Conservation (phyloP, 768 basidiomycete species). For the Dictyophora rubrovolvata region DNA sequence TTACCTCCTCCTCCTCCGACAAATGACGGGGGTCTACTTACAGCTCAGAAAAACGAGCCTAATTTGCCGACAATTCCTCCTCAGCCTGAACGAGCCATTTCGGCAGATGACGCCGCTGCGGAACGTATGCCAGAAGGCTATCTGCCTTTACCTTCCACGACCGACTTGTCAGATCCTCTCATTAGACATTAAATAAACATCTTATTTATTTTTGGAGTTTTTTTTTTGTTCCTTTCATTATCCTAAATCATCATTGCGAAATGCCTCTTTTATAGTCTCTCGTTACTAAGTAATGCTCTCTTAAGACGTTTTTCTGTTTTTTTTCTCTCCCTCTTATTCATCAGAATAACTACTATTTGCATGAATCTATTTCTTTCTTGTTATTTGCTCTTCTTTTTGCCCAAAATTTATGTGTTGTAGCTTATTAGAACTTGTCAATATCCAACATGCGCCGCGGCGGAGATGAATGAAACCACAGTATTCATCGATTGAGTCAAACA, state of each 20-base stretch:
- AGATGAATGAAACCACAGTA: neutral
- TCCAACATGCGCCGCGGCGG: neutral
- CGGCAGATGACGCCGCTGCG: neutral
- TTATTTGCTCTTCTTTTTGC: neutral
- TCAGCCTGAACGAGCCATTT: neutral
- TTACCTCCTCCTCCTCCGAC: neutral
- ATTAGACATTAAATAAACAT: neutral
- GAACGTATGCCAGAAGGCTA: neutral
- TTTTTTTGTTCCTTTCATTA: neutral
- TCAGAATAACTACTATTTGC: neutral
- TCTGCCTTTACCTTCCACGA: neutral
- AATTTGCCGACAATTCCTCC: neutral
- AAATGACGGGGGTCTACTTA: neutral
- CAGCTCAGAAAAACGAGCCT: neutral
- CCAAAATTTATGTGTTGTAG: neutral
- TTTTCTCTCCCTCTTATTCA: neutral
- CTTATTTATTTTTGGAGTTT: neutral
- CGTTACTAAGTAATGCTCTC: neutral
- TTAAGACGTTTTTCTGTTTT: neutral
- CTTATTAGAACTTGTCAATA: neutral
- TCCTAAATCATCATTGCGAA: neutral
- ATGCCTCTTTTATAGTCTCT: neutral
- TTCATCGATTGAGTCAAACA: too few relatives aligned
- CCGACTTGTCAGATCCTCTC: conserved; percentile 1
- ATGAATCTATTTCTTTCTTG: neutral